These are phyloP conservation scores for Saccharomyces uvarum DNA, from an alignment of 1,139 yeast species.

Conservation along the genomic window DNA sequence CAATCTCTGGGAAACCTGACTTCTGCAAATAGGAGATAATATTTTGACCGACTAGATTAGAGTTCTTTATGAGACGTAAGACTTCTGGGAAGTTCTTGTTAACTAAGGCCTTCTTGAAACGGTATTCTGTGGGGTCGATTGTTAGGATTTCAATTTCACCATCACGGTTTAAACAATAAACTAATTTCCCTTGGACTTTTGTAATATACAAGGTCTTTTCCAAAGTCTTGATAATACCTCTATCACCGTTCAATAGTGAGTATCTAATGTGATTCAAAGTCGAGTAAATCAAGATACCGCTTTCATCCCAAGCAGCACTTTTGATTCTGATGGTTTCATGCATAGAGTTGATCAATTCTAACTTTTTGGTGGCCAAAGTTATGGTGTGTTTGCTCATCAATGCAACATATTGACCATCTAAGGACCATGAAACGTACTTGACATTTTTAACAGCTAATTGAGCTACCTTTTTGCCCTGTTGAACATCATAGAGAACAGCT, in stretches of 20 bases:
- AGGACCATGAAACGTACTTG: constrained; percentile 85
- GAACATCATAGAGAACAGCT: constrained; percentile 83
- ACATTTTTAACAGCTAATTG: constrained; percentile 70
- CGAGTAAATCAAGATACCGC: constrained; percentile 83
- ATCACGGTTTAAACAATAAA: constrained; percentile 74
- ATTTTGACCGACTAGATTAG: constrained; percentile 93
- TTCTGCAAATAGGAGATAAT: constrained; percentile 91
- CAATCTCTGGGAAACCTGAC: constrained; percentile 90
- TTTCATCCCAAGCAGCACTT: constrained; percentile 97
- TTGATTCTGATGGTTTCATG: constrained; percentile 96
- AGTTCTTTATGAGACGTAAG: constrained; percentile 74
- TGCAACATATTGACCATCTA: constrained; percentile 82
- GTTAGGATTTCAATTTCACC: constrained; percentile 74
- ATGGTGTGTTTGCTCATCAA: constrained; percentile 87
- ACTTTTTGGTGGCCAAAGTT: constrained; percentile 72
- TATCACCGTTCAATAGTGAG: constrained; percentile 86
- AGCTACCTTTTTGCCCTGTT: constrained; percentile 73
- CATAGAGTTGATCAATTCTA: constrained; percentile 74
- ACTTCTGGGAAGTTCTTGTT: constrained; percentile 90
- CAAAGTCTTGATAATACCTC: constrained; percentile 86
- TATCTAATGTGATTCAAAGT: constrained; percentile 95
- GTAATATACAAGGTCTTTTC: constrained; percentile 84
- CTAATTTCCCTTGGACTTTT: constrained; percentile 60
- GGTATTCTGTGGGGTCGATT: constrained; percentile 94
- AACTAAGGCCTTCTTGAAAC: constrained; percentile 89